These are phyloP conservation scores for Przewalskia tangutica DNA, from an alignment of 257 asterid species.

Conservation along the genomic window DNA sequence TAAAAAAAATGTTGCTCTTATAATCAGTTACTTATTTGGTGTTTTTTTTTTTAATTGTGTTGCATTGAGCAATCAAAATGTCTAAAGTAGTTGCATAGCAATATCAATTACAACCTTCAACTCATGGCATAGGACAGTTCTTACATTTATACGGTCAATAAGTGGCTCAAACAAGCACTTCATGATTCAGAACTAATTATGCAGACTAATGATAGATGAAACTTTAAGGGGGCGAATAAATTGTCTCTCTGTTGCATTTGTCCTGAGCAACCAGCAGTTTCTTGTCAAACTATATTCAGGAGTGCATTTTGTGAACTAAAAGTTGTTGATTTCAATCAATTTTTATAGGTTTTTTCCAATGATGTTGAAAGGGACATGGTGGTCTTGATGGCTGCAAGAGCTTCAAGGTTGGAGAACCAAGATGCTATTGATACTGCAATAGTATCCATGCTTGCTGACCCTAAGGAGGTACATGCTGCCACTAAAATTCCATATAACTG, in stretches of 20 bases:
- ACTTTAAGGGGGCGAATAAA: neutral
- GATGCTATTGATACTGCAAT: slow-evolving; percentile 68
- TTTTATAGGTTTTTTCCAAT: slow-evolving; percentile 29
- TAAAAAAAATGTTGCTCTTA: neutral
- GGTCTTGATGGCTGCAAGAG: slow-evolving; percentile 56
- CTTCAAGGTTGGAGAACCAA: slow-evolving; percentile 60
- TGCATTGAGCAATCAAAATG: neutral
- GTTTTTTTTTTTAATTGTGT: neutral
- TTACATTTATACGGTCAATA: neutral
- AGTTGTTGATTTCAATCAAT: neutral
- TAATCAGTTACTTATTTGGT: neutral
- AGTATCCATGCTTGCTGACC: slow-evolving; percentile 55
- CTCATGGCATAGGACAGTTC: neutral
- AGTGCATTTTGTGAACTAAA: neutral
- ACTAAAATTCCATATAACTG: neutral
- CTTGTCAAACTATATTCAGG: neutral
- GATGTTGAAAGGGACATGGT: slow-evolving; percentile 43
- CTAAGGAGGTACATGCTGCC: slow-evolving; percentile 42
- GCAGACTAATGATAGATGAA: neutral
- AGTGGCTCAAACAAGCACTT: neutral
- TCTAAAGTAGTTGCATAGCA: neutral
- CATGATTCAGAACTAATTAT: neutral
- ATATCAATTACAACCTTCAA: neutral
- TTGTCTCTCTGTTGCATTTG: neutral
- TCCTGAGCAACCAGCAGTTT: neutral